Conservation (phyloP, 495 filamentous ascomycete species). For the Bryoglossum gracile region DNA sequence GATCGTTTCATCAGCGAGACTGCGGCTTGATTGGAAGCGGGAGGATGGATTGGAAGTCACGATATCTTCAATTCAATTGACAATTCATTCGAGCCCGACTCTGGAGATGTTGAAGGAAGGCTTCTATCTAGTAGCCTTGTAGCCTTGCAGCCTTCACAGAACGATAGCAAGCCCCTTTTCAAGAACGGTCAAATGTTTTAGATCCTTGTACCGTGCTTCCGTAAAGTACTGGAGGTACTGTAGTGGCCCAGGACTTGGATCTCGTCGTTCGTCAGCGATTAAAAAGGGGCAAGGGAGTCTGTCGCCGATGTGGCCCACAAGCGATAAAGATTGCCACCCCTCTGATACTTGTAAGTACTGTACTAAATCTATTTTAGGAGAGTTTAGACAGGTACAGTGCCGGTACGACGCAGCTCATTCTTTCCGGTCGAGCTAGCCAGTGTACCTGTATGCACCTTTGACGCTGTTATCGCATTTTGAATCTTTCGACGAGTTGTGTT, state of each 20-base stretch:
- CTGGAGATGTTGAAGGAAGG: too few relatives aligned
- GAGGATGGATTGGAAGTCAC: not conserved
- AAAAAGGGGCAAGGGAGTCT: not conserved
- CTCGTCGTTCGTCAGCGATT: constrained; percentile 3
- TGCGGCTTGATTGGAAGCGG: not conserved
- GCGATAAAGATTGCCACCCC: constrained; percentile 3
- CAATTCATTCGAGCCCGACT: not conserved
- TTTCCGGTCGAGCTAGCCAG: constrained; percentile 1
- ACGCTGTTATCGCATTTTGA: too few relatives aligned
- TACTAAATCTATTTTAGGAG: constrained; percentile 13
- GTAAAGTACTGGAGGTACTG: too few relatives aligned
- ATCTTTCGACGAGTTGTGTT: too few relatives aligned
- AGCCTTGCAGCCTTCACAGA: too few relatives aligned
- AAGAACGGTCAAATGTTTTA: too few relatives aligned
- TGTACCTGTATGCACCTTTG: too few relatives aligned
- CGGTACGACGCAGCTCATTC: too few relatives aligned
- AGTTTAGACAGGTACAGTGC: constrained; percentile 10
- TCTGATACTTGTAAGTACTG: not conserved
- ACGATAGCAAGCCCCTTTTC: not conserved
- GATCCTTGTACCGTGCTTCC: too few relatives aligned
- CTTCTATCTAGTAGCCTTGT: too few relatives aligned
- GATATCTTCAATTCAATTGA: too few relatives aligned
- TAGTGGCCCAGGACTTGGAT: not conserved
- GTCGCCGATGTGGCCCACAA: not conserved
- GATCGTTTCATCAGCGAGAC: not conserved